Base-by-base conservation (phyloP, 1,284 basidiomycete species). In the Boletellus deceptivus region DNA sequence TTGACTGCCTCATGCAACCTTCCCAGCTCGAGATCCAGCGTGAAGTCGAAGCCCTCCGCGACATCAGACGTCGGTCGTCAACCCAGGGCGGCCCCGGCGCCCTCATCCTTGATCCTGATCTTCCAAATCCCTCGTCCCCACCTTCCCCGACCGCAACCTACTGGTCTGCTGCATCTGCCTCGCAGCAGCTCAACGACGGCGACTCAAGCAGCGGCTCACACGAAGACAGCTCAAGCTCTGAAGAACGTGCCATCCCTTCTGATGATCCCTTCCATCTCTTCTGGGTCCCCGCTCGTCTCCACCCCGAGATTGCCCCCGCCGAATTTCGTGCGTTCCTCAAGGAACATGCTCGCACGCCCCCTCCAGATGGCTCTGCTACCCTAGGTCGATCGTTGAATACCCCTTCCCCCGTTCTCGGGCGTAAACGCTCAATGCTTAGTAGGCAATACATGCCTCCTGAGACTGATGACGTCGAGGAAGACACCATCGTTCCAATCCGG, bases 281-380 rank as follows among this genome's bases (percentile, higher is more conserved):
- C 76, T 99, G 96, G 96, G 93, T 99, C 16, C 96, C 96, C 36
- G 96, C 96, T 14, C 84, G 89, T 50, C 77, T 98, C 20, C 96
- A 99, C 67, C 97, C 96, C 18, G 96, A 99, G 74, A 91, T 99
- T 65, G 96, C 95, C 1, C 97, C 97, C 10, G 86, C 86, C 46
- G 93, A 98, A 71, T 99, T 99, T 71, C 86, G 93, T 53, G 86
- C 86, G 25, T 98, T 98, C 65, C 83, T 99, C 59, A 91, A 95
- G 69, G 91, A 97, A 61, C 96, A 98, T 73, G 85, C 95, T 51
- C 73, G 83, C 65, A 72, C 79, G 10, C 76, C 69, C 39, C 71
- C 77, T 16, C 67, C 75, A 27, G 83, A 86, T 62, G 78, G 72
- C 29, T 52, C 68, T 46, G 64, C 54, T 52, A 38, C 57, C 60